phyloP scores from a whole-genome alignment of 2,329 filamentous ascomycete species.

The Cercospora berteroae region DNA sequence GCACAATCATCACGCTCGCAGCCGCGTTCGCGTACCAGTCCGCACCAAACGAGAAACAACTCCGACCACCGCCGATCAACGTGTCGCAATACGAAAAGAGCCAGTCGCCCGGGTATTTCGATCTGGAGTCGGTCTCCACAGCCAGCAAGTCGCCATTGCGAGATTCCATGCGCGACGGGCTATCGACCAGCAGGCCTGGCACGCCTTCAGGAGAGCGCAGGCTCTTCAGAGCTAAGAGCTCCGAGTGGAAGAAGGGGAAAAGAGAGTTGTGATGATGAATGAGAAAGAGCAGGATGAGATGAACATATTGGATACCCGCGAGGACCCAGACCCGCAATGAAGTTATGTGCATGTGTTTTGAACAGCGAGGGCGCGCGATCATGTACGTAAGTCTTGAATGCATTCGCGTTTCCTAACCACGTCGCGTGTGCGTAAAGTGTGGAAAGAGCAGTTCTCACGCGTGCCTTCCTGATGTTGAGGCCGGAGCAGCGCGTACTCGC shows the following conservation, averaged over 20 bases:
- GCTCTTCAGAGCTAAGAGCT: slow-evolving; percentile 39
- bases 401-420: neutral
- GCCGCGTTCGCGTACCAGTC: slow-evolving; percentile 84
- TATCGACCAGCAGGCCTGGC: slow-evolving; percentile 51
- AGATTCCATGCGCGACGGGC: slow-evolving; percentile 46
- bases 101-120: slow-evolving; percentile 39
- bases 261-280: slow-evolving; percentile 36
- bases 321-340: slow-evolving; percentile 16
- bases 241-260: slow-evolving; percentile 35
- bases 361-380: neutral
- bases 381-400: slow-evolving; percentile 4
- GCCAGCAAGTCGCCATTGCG: slow-evolving; percentile 45
- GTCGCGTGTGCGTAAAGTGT: neutral
- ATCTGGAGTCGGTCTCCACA: slow-evolving; percentile 48
- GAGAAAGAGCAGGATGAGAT: neutral
- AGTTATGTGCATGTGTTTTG: slow-evolving; percentile 3
- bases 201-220: slow-evolving; percentile 38
- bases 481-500: neutral
- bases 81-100: slow-evolving; percentile 76
- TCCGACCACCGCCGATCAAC: slow-evolving; percentile 63
- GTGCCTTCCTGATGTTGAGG: slow-evolving; percentile 7
- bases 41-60: slow-evolving; percentile 52
- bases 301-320: slow-evolving; percentile 15
- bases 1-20: slow-evolving; percentile 73
- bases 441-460: slow-evolving; percentile 10